Conservation (phyloP, 306 rosid species). For the Fragaria ananassa region DNA sequence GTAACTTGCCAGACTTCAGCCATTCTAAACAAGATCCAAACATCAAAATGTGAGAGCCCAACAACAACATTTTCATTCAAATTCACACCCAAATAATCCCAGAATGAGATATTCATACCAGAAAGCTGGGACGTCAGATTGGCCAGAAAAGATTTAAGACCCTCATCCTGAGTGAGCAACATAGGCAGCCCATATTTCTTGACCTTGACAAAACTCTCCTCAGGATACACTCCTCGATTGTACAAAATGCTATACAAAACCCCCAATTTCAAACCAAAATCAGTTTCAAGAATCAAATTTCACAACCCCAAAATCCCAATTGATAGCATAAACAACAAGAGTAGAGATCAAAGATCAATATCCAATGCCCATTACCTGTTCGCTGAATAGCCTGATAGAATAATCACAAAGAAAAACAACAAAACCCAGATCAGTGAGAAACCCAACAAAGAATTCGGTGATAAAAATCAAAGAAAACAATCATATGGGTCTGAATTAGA, state of each 20-base stretch:
- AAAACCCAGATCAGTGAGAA: constrained; percentile 18
- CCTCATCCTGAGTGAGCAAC: constrained; percentile 94
- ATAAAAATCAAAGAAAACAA: neutral
- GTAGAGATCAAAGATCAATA: no score
- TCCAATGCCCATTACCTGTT: constrained; percentile 57
- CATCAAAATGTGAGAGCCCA: neutral
- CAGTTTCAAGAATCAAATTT: neutral
- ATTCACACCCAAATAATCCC: constrained; percentile 1
- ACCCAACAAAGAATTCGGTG: neutral
- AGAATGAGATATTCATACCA: constrained; percentile 34
- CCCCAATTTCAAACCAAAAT: constrained; percentile 1
- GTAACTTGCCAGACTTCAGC: constrained; percentile 97
- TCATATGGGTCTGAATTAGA: neutral
- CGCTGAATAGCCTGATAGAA: constrained; percentile 82
- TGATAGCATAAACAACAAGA: neutral
- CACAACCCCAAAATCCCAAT: neutral
- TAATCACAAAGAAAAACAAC: constrained; percentile 11
- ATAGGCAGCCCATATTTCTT: constrained; percentile 96
- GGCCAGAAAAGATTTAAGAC: constrained; percentile 76
- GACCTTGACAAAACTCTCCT: constrained; percentile 84
- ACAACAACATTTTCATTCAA: neutral
- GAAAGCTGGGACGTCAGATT: constrained; percentile 79
- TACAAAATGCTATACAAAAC: constrained; percentile 56
- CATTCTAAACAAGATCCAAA: constrained; percentile 60
- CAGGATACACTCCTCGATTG: constrained; percentile 93